Evolutionary conservation across 768 basidiomycete genomes (phyloP).

Genomic region (Kwoniella mangroviensis): DNA sequence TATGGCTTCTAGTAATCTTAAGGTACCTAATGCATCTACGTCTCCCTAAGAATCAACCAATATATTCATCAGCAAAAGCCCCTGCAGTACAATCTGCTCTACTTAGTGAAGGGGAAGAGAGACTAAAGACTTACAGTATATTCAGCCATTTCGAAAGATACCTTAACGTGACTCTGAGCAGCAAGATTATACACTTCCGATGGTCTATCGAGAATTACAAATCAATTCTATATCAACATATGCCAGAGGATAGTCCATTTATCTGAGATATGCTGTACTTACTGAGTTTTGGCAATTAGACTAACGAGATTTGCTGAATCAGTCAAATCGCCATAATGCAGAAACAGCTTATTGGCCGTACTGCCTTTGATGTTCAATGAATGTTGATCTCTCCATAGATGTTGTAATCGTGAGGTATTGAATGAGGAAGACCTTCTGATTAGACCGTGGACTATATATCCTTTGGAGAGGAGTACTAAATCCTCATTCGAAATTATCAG

Average conservation of each 20-base stretch:
- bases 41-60: conserved; percentile 64
- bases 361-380: conserved; percentile 60
- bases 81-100: background rate
- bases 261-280: background rate
- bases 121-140: conserved; percentile 67
- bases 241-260: too few species aligned
- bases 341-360: conserved; percentile 54
- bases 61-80: background rate
- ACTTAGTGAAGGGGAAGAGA: too few species aligned
- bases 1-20: conserved; percentile 93
- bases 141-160: conserved; percentile 99
- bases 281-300: conserved; percentile 87
- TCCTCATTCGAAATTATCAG: background rate
- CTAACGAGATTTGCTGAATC: conserved; percentile 97
- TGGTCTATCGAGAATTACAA: conserved; percentile 62
- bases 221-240: too few species aligned
- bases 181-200: conserved; percentile 98
- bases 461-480: conserved; percentile 72
- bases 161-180: conserved; percentile 97
- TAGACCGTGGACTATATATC: conserved; percentile 92
- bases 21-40: conserved; percentile 91
- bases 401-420: conserved; percentile 93
- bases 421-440: conserved; percentile 97
- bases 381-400: conserved; percentile 90
- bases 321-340: conserved; percentile 88